Evolutionary conservation across 148 eudicot genomes (phyloP).

Genomic region (Hydrangea macrophylla): DNA sequence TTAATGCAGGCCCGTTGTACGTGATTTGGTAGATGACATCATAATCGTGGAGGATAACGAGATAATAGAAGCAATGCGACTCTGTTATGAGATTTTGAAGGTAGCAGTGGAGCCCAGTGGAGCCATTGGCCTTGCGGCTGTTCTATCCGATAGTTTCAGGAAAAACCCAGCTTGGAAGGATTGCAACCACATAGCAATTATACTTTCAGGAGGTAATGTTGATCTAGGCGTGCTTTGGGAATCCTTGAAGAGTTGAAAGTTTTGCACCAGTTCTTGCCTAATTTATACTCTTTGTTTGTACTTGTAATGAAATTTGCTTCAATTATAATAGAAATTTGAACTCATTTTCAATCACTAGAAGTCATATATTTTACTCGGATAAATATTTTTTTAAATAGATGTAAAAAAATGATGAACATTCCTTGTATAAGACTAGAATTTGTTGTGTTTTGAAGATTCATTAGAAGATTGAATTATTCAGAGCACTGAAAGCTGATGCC

Average conservation of each 20-base stretch:
- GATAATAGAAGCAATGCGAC: constrained; percentile 76
- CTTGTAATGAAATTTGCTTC: not conserved
- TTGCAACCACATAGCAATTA: constrained; percentile 62
- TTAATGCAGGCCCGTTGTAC: constrained; percentile 73
- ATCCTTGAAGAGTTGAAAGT: constrained; percentile 35
- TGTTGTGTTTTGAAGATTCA: not conserved
- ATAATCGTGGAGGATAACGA: constrained; percentile 79
- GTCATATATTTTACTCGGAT: not conserved
- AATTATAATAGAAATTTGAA: not conserved
- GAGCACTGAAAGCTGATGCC: not conserved
- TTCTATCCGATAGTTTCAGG: constrained; percentile 65
- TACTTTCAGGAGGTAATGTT: constrained; percentile 89
- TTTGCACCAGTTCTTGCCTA: constrained; percentile 1
- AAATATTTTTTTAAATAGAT: too few species aligned
- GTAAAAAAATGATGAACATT: not conserved
- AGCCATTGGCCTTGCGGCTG: constrained; percentile 90
- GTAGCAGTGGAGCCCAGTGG: constrained; percentile 94
- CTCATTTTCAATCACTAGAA: not conserved
- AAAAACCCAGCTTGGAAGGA: constrained; percentile 54
- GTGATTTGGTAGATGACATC: constrained; percentile 81
- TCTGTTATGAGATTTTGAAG: constrained; percentile 84
- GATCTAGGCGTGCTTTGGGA: constrained; percentile 85
- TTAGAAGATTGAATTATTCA: not conserved
- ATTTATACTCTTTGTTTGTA: not conserved
- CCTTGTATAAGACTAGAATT: not conserved